Evolutionary conservation across 768 basidiomycete genomes (phyloP), one percentile per base, ranked within the genome.

Genomic region (Russula foetens): DNA sequence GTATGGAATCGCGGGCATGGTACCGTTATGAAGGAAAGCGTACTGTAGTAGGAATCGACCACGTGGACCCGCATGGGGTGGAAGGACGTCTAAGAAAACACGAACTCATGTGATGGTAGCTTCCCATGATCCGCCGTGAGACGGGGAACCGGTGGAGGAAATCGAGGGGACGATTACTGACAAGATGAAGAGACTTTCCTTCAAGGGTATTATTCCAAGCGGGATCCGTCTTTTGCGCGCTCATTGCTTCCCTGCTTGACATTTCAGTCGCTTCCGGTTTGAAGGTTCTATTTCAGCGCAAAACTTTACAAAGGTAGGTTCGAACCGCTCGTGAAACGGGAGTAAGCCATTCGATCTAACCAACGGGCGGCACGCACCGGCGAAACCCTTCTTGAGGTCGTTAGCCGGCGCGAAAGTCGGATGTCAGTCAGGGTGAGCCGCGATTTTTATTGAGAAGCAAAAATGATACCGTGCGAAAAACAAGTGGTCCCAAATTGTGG

Each of bases 121-220:
- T 44, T 49, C 41, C 47, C 38, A 19, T 50, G 59, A 56, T 56
- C 49, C 54, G 55, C 55, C 49, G 35, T 17, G 45, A n/a, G 54
- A 56, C 49, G 49, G 55, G 50, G 19, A 28, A n/a, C 28, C 17
- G 49, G 60, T n/a, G 44, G 45, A 28, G 35, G 33, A 17, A 56
- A 51, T 52, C 7, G 49, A 39, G 26, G 24, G 17, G 49, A 23
- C 43, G 23, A n/a, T 45, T 57, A 24, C n/a, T n/a, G 49, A 26
- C 33, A 60, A 44, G 46, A 23, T 15, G 38, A 11, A 73, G 69
- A 86, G 90, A 0, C 79, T 70, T 69, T 90, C 89, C 70, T 87
- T 86, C 85, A 80, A 73, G 66, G 90, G 89, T 21, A 90, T 71
- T 7, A 24, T 23, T 26, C 44, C 29, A 4, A 23, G 23, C 31